phyloP scores from a whole-genome alignment of 192 early-diverging fungal species.

The Coemansia sp. region DNA sequence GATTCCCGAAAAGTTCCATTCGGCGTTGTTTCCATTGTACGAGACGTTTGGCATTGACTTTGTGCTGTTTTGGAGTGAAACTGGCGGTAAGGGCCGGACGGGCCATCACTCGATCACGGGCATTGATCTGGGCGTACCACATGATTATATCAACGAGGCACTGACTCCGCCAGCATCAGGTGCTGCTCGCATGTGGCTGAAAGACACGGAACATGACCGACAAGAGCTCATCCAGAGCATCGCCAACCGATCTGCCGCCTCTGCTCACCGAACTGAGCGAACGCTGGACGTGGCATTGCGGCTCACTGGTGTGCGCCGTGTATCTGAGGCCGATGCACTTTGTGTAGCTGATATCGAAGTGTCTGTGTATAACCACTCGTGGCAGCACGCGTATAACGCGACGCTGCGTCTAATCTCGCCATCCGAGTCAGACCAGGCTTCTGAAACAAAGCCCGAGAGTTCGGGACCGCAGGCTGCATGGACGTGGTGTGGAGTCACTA shows the following conservation, averaged over 20 bases:
- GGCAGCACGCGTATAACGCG: conserved; percentile 34
- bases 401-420: conserved; percentile 44
- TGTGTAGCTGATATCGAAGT: conserved; percentile 24
- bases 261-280: conserved; percentile 22
- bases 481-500: conserved; percentile 39
- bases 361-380: conserved; percentile 47
- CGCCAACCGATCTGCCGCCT: conserved; percentile 8
- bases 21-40: conserved; percentile 78
- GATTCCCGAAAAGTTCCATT: conserved; percentile 59
- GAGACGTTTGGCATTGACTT: conserved; percentile 88
- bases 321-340: not conserved
- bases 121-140: conserved; percentile 81
- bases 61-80: conserved; percentile 71
- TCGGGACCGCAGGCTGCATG: conserved; percentile 42
- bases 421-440: conserved; percentile 14
- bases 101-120: conserved; percentile 94
- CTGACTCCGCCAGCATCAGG: conserved; percentile 49
- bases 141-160: conserved; percentile 63
- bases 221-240: conserved; percentile 42
- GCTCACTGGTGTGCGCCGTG: not conserved
- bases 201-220: conserved; percentile 42
- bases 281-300: conserved; percentile 34
- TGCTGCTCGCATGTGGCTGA: conserved; percentile 48
- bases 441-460: conserved; percentile 16
- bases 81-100: conserved; percentile 17